Percentiles rank a stretch among this genome's conserved stretches.
phyloP scores from a whole-genome alignment of 495 filamentous ascomycete species.

The Talaromyces thailandensis region DNA sequence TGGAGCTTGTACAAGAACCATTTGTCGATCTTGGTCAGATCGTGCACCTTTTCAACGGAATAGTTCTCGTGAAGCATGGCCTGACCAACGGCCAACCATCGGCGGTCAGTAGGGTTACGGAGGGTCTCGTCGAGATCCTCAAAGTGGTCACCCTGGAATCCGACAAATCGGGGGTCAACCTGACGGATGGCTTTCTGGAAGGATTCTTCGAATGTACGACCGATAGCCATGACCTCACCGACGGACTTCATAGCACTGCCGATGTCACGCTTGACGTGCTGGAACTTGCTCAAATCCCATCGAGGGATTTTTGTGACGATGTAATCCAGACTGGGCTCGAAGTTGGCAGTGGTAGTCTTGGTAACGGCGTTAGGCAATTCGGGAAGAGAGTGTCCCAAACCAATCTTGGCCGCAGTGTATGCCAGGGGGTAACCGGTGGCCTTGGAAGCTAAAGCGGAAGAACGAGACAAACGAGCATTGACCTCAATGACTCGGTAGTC shows the following conservation, averaged over 20 bases:
- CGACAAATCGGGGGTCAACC: constrained; percentile 84
- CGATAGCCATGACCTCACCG: constrained; percentile 98
- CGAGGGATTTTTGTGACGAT: constrained; percentile 97
- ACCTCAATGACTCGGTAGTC: constrained; percentile 99
- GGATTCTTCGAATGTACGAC: constrained; percentile 96
- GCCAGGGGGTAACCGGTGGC: constrained; percentile 94
- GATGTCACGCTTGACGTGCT: constrained; percentile 96
- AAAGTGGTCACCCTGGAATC: constrained; percentile 93
- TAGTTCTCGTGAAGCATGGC: constrained; percentile 96
- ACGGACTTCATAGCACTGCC: constrained; percentile 98
- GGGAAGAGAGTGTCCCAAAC: constrained; percentile 85
- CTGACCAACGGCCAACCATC: constrained; percentile 95
- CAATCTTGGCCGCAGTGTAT: constrained; percentile 96
- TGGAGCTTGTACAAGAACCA: constrained; percentile 98
- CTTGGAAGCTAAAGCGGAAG: constrained; percentile 91
- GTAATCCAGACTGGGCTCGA: constrained; percentile 94
- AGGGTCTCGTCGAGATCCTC: constrained; percentile 87
- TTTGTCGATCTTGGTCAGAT: constrained; percentile 95
- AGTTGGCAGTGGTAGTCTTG: constrained; percentile 97
- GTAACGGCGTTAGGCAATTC: constrained; percentile 96
- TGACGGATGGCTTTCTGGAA: constrained; percentile 97
- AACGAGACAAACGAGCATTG: constrained; percentile 90
- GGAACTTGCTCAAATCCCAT: constrained; percentile 97
- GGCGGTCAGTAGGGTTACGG: constrained; percentile 83
- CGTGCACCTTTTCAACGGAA: constrained; percentile 80